Evolutionary conservation across 768 basidiomycete species (phyloP).

Genomic region (Solioccasus polychromus): DNA sequence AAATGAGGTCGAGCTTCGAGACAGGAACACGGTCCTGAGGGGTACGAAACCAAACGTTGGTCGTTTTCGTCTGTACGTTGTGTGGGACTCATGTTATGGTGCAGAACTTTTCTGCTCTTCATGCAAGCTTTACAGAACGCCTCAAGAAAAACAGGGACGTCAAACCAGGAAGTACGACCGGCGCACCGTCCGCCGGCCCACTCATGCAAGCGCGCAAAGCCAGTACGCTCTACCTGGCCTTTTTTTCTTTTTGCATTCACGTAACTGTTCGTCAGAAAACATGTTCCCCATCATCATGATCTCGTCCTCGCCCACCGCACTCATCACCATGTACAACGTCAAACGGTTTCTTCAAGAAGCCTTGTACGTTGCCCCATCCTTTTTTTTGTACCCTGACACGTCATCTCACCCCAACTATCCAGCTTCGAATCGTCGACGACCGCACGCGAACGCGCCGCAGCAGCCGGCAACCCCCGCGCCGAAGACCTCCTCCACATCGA

Average conservation of each 20-base stretch:
- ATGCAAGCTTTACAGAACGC: conserved; percentile 66
- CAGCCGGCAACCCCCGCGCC: conserved; percentile 68
- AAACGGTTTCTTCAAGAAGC: conserved; percentile 91
- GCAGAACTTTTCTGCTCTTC: conserved; percentile 79
- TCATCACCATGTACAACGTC: conserved; percentile 98
- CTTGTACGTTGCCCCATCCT: conserved; percentile 47
- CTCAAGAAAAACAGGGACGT: conserved; percentile 75
- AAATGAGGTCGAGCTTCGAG: conserved; percentile 76
- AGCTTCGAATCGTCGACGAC: conserved; percentile 77
- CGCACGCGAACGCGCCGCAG: conserved; percentile 63
- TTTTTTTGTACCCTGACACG: background rate
- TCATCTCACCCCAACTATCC: background rate
- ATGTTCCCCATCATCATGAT: conserved; percentile 96
- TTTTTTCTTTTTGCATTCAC: background rate
- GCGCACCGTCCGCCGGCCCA: conserved; percentile 36
- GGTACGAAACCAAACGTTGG: conserved; percentile 83
- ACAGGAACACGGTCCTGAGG: conserved; percentile 79
- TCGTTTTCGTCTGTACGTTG: background rate
- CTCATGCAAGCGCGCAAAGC: conserved; percentile 62
- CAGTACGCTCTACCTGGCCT: conserved; percentile 40
- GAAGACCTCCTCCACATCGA: conserved; percentile 90
- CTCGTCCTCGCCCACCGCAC: conserved; percentile 86
- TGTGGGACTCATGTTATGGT: background rate
- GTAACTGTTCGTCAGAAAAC: conserved; percentile 43
- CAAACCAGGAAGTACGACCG: conserved; percentile 46